phyloP scores from a whole-genome alignment of 805 yeast species.

The Hanseniaspora singularis region DNA sequence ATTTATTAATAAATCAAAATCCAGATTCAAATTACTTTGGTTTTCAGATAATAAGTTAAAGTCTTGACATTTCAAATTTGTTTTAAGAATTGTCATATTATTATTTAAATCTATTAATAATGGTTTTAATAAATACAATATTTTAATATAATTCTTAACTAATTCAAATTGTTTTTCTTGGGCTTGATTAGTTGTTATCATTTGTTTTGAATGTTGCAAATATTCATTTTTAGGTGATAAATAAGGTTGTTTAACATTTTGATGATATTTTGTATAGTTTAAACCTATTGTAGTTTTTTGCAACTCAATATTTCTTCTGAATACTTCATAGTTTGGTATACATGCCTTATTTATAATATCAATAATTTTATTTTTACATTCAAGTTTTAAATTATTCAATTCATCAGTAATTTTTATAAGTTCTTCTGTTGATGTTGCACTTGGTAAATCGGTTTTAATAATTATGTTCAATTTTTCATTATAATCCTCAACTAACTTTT shows the following conservation, averaged over 20 bases:
- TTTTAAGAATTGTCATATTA: background rate
- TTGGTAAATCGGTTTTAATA: constrained; percentile 1
- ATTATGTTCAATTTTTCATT: background rate
- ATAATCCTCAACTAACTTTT: background rate
- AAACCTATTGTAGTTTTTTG: constrained; percentile 10
- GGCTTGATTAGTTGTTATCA: background rate
- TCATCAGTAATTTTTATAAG: background rate
- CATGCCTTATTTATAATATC: background rate
- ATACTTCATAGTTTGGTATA: constrained; percentile 3
- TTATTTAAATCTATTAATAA: background rate
- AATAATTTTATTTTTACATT: background rate
- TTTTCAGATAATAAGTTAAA: background rate
- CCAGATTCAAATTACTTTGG: background rate
- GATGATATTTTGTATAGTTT: constrained; percentile 13
- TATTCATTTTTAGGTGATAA: constrained; percentile 7
- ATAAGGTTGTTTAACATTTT: constrained; percentile 2
- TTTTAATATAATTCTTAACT: constrained; percentile 6
- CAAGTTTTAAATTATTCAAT: background rate
- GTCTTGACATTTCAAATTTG: background rate
- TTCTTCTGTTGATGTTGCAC: background rate
- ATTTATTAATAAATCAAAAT: background rate
- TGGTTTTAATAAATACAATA: constrained; percentile 1
- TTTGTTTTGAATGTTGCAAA: constrained; percentile 5
- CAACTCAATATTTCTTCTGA: constrained; percentile 5
- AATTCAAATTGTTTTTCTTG: constrained; percentile 4